Percentiles rank a stretch among this genome's conserved stretches.
phyloP scores from a whole-genome alignment of 306 rosid species.

The Cotoneaster glaucophyllus region DNA sequence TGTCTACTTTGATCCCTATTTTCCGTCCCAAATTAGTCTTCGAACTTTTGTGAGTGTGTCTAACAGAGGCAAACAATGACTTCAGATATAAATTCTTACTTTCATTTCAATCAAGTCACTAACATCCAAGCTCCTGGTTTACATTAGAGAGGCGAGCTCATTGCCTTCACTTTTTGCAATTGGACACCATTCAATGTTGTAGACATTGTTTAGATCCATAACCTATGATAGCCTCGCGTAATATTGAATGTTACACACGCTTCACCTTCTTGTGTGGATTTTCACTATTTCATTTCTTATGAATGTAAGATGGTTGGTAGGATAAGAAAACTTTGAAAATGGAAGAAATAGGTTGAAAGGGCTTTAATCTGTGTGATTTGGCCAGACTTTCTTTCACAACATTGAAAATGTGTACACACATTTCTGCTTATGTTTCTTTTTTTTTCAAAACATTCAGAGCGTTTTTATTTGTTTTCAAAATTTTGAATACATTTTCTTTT shows the following conservation, averaged over 20 bases:
- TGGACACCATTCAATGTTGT: too few relatives aligned
- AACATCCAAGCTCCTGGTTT: neutral
- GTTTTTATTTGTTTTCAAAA: neutral
- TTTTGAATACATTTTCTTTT: neutral
- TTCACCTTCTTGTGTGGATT: neutral
- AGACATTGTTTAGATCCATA: too few relatives aligned
- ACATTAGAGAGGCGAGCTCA: neutral
- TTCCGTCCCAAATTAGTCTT: neutral
- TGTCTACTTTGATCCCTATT: neutral
- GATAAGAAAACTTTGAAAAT: neutral
- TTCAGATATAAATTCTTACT: neutral
- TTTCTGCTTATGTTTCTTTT: too few relatives aligned
- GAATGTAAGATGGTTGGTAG: neutral
- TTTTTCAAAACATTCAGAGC: too few relatives aligned
- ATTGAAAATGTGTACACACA: too few relatives aligned
- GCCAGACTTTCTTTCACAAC: too few relatives aligned
- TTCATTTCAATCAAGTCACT: neutral
- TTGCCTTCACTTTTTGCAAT: neutral
- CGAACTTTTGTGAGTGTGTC: neutral
- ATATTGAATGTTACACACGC: neutral
- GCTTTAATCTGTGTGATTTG: too few relatives aligned
- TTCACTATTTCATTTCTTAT: too few relatives aligned
- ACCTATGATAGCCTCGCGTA: too few relatives aligned
- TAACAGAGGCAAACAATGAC: too few relatives aligned
- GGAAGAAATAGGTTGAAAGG: neutral